phyloP scores from a whole-genome alignment of 2,329 filamentous ascomycete species.

The Hymenoscyphus linearis region DNA sequence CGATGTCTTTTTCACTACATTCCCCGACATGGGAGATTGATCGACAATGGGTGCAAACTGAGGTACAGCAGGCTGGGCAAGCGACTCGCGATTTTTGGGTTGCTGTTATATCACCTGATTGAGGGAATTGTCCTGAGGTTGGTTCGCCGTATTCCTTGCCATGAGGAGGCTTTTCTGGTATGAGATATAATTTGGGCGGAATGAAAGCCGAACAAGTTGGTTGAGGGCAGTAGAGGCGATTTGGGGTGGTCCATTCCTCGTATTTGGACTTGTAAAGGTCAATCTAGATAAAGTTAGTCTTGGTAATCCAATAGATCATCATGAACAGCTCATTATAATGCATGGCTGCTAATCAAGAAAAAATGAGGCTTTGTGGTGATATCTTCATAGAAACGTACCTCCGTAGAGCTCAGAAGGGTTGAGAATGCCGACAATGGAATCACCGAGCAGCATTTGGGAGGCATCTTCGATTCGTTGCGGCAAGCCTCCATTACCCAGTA shows the following conservation, averaged over 20 bases:
- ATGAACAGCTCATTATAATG: no score
- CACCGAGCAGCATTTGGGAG: constrained; percentile 40
- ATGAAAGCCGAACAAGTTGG: constrained; percentile 45
- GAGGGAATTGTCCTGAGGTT: background rate
- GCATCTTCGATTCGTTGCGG: constrained; percentile 38
- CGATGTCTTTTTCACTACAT: constrained; percentile 35
- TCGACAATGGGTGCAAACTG: constrained; percentile 41
- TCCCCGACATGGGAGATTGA: constrained; percentile 35
- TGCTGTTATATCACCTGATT: constrained; percentile 5
- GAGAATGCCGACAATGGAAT: constrained; percentile 39
- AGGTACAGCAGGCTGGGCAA: constrained; percentile 40
- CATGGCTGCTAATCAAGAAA: no score
- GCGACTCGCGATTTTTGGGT: constrained; percentile 26
- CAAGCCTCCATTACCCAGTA: constrained; percentile 38
- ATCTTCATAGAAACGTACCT: constrained; percentile 19
- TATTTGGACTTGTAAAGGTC: constrained; percentile 38
- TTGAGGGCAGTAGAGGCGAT: constrained; percentile 44
- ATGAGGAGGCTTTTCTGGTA: background rate
- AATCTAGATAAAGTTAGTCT: constrained; percentile 16
- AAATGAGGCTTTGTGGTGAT: no score
- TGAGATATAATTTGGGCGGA: constrained; percentile 27
- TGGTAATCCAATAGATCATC: no score
- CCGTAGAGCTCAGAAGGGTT: constrained; percentile 32
- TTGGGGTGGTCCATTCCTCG: constrained; percentile 42
- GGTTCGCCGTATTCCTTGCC: constrained; percentile 7